Conservation (phyloP, 495 filamentous ascomycete genomes). For the Xylaria nigripes region DNA sequence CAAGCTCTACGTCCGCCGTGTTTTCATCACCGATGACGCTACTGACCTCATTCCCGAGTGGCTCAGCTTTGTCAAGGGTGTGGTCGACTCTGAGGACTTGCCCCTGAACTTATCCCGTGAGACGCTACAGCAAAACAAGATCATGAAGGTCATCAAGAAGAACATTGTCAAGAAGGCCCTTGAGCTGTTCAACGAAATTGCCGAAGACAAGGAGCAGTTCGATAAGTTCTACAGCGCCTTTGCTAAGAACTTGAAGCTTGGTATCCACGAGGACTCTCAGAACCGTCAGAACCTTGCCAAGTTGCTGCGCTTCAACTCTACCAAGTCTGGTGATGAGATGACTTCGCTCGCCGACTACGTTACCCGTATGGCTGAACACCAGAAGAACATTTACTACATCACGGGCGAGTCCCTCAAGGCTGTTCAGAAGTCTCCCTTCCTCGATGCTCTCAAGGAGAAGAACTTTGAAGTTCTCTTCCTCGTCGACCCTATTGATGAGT, state of each 20-base stretch:
- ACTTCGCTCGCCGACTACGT: constrained; percentile 95
- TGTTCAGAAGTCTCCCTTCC: constrained; percentile 95
- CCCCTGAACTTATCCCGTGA: constrained; percentile 99
- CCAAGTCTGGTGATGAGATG: constrained; percentile 92
- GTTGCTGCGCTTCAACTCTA: constrained; percentile 97
- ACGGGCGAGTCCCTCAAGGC: constrained; percentile 99
- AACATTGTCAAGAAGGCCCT: constrained; percentile 99
- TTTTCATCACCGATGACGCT: constrained; percentile 99
- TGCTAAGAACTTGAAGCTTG: constrained; percentile 99
- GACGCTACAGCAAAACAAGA: constrained; percentile 99
- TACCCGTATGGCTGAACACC: constrained; percentile 97
- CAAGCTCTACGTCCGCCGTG: constrained; percentile 99
- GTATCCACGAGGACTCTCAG: constrained; percentile 99
- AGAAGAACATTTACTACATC: constrained; percentile 99
- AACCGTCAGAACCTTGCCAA: constrained; percentile 91
- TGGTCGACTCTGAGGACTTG: constrained; percentile 98
- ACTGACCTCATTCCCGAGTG: constrained; percentile 99
- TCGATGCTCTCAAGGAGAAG: constrained; percentile 98
- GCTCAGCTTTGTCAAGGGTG: constrained; percentile 99
- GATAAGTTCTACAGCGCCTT: constrained; percentile 99
- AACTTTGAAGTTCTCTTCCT: constrained; percentile 99
- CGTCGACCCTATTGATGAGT: constrained; percentile 98
- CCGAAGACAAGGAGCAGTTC: constrained; percentile 98
- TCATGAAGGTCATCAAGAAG: constrained; percentile 99
- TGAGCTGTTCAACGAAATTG: constrained; percentile 96